Evolutionary conservation across 345 rosid genomes (phyloP), one percentile per base, ranked within the genome.

Genomic region (Lepidium sativum): DNA sequence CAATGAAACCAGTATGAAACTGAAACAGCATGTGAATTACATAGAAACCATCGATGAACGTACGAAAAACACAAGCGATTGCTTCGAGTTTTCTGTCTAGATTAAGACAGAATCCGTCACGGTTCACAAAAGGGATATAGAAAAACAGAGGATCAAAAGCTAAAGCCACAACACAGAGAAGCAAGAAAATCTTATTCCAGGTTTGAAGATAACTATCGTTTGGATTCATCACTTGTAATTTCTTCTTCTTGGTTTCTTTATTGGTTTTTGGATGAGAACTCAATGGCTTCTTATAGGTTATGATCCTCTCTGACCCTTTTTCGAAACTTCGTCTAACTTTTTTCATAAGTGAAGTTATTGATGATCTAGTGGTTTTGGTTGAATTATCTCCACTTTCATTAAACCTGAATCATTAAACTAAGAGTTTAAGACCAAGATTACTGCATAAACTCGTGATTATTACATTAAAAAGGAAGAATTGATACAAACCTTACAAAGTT

Each of bases 301-400:
- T 75, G 23, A 87, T 73, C 52, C 75, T 85, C 47, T 80, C 84
- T 33, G 81, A 77, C 31, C 77, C 68, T 5, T 14, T 80, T 59
- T 83, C 83, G 40, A 69, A 67, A 31, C 77, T 78, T 38, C 79
- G 50, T 25, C 55, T 68, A 50, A 84, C 63, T 3, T 61, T 40
- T 20, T 53, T 78, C 69, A 81, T 57, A 23, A 70, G 75, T 8
- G 78, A 58, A 49, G 52, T 62, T 16, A 82, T 9, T 18, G 73
- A 60, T 33, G 78, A 73, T 33, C 71, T 53, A 10, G 17, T 65
- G 53, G 49, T 77, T 42, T 43, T 57, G 4, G 45, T 64, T 15
- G 32, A 16, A 12, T 67, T 79, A 49, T 67, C 63, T 25, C 51
- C 67, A 23, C 3, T 2, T 8, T 75, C 82, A 9, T 66, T 34